Conservation (phyloP, 1,284 basidiomycete species). For the Ustilago cynodontis region DNA sequence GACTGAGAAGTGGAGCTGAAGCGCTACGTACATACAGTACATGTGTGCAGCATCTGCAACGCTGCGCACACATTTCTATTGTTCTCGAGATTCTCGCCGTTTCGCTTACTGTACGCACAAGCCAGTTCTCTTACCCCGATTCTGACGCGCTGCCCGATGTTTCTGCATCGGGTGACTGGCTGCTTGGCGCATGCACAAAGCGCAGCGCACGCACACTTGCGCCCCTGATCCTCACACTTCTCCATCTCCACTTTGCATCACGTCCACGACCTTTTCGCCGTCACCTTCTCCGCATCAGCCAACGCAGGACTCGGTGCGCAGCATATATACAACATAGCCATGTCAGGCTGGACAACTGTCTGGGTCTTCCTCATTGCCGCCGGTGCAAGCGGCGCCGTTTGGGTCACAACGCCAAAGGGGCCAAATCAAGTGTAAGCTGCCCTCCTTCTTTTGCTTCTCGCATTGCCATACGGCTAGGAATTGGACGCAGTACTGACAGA, state of each 20-base stretch:
- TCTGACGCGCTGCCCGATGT: conserved; percentile 10
- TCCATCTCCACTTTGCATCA: conserved; percentile 5
- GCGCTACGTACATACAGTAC: conserved; percentile 21
- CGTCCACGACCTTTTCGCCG: not conserved
- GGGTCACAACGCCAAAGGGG: conserved; percentile 65
- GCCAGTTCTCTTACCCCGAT: conserved; percentile 22
- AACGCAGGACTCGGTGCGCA: not conserved
- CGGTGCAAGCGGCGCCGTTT: conserved; percentile 52
- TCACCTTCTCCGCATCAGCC: not conserved
- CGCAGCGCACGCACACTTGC: conserved; percentile 3
- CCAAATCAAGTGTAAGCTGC: conserved; percentile 68
- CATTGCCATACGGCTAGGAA: not conserved
- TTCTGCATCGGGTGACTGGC: not conserved
- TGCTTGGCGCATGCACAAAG: conserved; percentile 6
- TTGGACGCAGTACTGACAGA: conserved; percentile 1
- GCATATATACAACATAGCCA: conserved; percentile 22
- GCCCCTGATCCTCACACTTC: not conserved
- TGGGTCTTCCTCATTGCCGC: conserved; percentile 63
- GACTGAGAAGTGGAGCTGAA: not conserved
- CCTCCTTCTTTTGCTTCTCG: not conserved
- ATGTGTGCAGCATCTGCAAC: not conserved
- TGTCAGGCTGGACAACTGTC: conserved; percentile 68
- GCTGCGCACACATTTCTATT: not conserved
- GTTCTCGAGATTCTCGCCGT: not conserved
- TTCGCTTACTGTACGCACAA: conserved; percentile 38